These are phyloP conservation scores for Fraxinus angustifolia DNA, from an alignment of 305 asterid species.

Conservation along the genomic window DNA sequence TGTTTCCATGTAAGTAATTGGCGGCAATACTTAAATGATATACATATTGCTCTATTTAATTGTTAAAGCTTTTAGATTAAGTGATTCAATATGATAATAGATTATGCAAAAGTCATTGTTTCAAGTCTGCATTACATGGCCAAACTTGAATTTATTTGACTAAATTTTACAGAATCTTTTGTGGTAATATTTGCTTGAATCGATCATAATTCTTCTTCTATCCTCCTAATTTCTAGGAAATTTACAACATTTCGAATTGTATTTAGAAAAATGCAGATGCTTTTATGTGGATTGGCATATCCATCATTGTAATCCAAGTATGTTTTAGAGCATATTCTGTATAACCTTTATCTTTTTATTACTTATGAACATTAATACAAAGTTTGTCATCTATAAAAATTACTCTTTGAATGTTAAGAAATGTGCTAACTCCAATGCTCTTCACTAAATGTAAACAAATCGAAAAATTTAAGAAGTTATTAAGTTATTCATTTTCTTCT, in stretches of 20 bases:
- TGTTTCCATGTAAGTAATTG: no score
- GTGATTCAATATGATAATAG: not conserved
- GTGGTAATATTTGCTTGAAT: no score
- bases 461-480: not conserved
- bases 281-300: constrained; percentile 64
- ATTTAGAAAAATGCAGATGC: constrained; percentile 52
- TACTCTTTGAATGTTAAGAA: not conserved
- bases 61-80: not conserved
- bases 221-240: no score
- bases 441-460: not conserved
- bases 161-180: no score
- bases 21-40: not conserved
- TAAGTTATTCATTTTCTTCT: constrained; percentile 5
- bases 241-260: constrained; percentile 17
- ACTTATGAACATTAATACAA: not conserved
- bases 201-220: no score
- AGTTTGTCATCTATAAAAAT: no score
- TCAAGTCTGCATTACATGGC: no score
- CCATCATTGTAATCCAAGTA: constrained; percentile 61
- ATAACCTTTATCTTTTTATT: not conserved
- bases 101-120: not conserved
- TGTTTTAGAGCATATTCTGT: constrained; percentile 28
- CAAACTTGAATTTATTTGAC: no score
- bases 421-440: not conserved
- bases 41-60: no score